These are phyloP conservation scores for Amanita molliuscula DNA, from an alignment of 768 basidiomycete genomes.

Conservation along the genomic window DNA sequence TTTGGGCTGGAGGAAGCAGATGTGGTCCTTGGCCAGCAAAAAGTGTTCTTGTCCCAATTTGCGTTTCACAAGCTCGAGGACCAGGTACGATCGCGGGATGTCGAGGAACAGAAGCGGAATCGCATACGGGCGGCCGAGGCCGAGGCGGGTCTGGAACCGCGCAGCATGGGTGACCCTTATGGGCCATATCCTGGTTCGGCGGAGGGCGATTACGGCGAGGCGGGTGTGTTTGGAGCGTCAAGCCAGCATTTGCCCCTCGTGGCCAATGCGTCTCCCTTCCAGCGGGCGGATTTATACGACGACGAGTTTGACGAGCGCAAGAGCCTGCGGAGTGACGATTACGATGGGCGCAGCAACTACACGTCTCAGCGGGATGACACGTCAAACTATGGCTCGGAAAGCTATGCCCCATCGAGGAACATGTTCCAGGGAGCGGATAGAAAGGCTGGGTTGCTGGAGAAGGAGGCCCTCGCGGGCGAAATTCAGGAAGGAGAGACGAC, in stretches of 20 bases:
- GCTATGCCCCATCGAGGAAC: constrained; percentile 88
- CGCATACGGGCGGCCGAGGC: constrained; percentile 67
- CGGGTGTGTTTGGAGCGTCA: constrained; percentile 39
- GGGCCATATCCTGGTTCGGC: constrained; percentile 53
- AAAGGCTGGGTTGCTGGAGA: constrained; percentile 42
- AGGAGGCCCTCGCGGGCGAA: constrained; percentile 79
- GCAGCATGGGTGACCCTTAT: constrained; percentile 53
- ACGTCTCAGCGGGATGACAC: constrained; percentile 74
- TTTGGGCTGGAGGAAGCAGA: constrained; percentile 58
- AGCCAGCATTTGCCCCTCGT: constrained; percentile 79
- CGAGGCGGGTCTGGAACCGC: constrained; percentile 54
- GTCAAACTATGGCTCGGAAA: constrained; percentile 84
- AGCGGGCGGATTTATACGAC: constrained; percentile 65
- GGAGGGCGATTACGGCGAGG: constrained; percentile 29
- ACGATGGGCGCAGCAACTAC: constrained; percentile 67
- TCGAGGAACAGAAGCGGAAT: constrained; percentile 79
- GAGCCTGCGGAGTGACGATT: constrained; percentile 68
- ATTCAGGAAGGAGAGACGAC: constrained; percentile 82
- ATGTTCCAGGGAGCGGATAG: constrained; percentile 86
- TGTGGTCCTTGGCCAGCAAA: constrained; percentile 72
- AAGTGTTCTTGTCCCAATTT: constrained; percentile 82
- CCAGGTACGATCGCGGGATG: constrained; percentile 69
- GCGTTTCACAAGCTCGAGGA: constrained; percentile 90
- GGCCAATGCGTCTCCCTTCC: constrained; percentile 71
- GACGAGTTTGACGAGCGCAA: constrained; percentile 72